Evolutionary conservation across 1,139 yeast genomes (phyloP).

Genomic region (Candida albicans): DNA sequence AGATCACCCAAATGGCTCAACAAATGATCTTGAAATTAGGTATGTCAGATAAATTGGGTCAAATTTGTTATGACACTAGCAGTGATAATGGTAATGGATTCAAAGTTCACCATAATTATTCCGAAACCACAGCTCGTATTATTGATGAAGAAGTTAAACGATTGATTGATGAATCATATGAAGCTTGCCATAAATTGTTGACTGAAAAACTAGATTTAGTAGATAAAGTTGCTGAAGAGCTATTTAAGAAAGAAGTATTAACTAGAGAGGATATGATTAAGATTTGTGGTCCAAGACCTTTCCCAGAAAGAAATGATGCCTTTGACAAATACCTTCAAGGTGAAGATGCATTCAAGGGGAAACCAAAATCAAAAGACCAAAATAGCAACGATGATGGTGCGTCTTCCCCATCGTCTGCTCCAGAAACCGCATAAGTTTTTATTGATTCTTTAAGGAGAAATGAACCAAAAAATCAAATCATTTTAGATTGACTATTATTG

Average conservation of each 20-base stretch:
- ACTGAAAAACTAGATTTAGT: slow-evolving; percentile 61
- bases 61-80: slow-evolving; percentile 51
- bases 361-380: slow-evolving; percentile 17
- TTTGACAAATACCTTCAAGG: slow-evolving; percentile 72
- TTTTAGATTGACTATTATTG: too few species aligned
- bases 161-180: slow-evolving; percentile 53
- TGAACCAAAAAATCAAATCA: too few species aligned
- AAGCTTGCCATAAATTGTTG: slow-evolving; percentile 54
- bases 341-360: slow-evolving; percentile 35
- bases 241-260: slow-evolving; percentile 66
- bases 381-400: neutral
- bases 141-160: slow-evolving; percentile 69
- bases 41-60: slow-evolving; percentile 71
- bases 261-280: slow-evolving; percentile 82
- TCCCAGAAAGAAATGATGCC: slow-evolving; percentile 76
- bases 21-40: slow-evolving; percentile 76
- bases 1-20: slow-evolving; percentile 75
- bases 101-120: slow-evolving; percentile 66
- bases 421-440: slow-evolving; percentile 1
- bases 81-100: slow-evolving; percentile 47
- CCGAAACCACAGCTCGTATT: slow-evolving; percentile 64
- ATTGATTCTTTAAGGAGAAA: neutral
- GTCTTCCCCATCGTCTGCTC: neutral
- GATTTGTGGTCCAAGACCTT: slow-evolving; percentile 72
- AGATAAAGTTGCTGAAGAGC: slow-evolving; percentile 67